Evolutionary conservation across 805 yeast species (phyloP).

Genomic region (Scheffersomyces amazonensis): DNA sequence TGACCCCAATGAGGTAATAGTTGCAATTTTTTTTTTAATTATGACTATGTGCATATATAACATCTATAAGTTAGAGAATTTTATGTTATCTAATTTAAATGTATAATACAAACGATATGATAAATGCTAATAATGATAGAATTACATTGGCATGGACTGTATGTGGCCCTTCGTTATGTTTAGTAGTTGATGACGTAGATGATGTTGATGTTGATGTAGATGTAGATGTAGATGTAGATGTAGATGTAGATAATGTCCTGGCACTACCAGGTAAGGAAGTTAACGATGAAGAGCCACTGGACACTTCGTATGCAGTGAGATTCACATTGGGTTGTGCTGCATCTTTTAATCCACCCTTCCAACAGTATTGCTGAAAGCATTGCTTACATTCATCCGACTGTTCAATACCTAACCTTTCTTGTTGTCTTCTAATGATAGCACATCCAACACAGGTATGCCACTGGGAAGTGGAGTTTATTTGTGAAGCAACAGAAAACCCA

Average conservation of each 20-base stretch:
- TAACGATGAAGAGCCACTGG: neutral
- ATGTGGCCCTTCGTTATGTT: neutral
- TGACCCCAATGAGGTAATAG: too few relatives aligned
- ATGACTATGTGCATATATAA: too few relatives aligned
- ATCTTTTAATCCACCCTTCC: slow-evolving; percentile 29
- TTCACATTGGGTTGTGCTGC: slow-evolving; percentile 3
- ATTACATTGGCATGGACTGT: neutral
- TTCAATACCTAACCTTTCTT: slow-evolving; percentile 60
- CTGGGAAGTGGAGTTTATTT: slow-evolving; percentile 65
- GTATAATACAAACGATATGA: too few relatives aligned
- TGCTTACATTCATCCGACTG: slow-evolving; percentile 65
- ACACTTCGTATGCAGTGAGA: neutral
- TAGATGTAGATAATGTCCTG: neutral
- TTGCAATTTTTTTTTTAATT: too few relatives aligned
- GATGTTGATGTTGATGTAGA: neutral
- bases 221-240: neutral
- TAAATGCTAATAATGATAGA: neutral
- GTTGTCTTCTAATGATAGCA: slow-evolving; percentile 75
- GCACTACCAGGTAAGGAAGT: neutral
- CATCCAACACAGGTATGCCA: slow-evolving; percentile 80
- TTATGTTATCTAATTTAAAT: too few relatives aligned
- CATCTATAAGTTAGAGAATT: too few relatives aligned
- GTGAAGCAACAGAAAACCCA: slow-evolving; percentile 71
- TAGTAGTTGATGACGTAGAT: neutral
- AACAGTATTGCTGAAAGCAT: slow-evolving; percentile 75